Base-by-base conservation (phyloP, 2,329 filamentous ascomycete species). In the Byssoonygena ceratinophila region DNA sequence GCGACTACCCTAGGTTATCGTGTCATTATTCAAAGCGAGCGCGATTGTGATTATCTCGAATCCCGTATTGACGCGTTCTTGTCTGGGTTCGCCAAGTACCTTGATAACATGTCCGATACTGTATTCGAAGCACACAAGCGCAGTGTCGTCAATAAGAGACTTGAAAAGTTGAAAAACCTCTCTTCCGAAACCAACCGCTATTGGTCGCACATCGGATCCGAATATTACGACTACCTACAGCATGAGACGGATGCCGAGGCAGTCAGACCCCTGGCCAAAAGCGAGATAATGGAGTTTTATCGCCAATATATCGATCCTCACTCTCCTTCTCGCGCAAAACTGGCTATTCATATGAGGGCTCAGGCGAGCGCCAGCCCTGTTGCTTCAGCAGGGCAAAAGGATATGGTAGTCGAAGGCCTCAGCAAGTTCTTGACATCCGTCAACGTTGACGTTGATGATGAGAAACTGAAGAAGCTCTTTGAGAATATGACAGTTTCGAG, bases 141-240 rank as follows among this genome's bases (percentile, higher is more conserved):
- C 60, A 94, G 89, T 62, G 75, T 97, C 39, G 82, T 96, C 63
- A 87, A 86, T 64, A 89, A 89, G 71, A 76, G 87, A 14, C 73
- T 94, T 20, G 90, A 97, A 71, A 95, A 94, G 68, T 69, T 94
- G 60, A 95, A 95, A 76, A 97, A 96, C 59, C 73, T 98, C 44
- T 80, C 83, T 55, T 85, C 91, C 58, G 92, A 98, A 71, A 88
- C 83, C 4, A 78, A 76, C 52, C 79, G 87, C 41, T 84, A 94
- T 65, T 95, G 88, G 90, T 77, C 76, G 47, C 87, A 96, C 63
- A 87, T 98, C 59, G 79, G 81, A 47, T 85, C 78, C 49, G 90
- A 96, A 65, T 87, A 84, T 59, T 94, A 90, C 66, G 89, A 96
- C 68, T 98, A 97, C 68, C 78, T 88, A 62, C 81, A 85, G 65